Percentiles rank a stretch among this genome's conserved stretches.
phyloP scores from a whole-genome alignment of 805 yeast genomes.

The Torulaspora indica region DNA sequence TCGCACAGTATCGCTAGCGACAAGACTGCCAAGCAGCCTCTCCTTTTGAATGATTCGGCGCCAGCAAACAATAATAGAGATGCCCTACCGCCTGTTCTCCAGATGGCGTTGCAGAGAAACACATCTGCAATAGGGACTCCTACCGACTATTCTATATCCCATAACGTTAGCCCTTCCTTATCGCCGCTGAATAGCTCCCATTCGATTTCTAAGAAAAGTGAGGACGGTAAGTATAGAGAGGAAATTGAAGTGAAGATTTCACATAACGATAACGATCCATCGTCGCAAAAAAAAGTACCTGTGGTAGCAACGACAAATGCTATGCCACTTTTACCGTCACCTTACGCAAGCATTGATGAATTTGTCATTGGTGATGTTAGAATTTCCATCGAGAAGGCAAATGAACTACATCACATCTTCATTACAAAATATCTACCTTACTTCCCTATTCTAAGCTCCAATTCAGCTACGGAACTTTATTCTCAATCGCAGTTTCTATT shows the following conservation, averaged over 20 bases:
- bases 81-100: constrained; percentile 42
- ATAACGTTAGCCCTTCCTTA: constrained; percentile 9
- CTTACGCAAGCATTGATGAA: constrained; percentile 45
- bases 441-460: constrained; percentile 71
- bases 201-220: constrained; percentile 5
- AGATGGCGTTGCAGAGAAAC: constrained; percentile 41
- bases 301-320: constrained; percentile 31
- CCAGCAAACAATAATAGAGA: constrained; percentile 37
- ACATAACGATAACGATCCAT: background rate
- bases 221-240: background rate
- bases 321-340: constrained; percentile 30
- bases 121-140: constrained; percentile 19
- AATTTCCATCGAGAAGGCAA: constrained; percentile 62
- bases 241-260: background rate
- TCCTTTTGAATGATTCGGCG: constrained; percentile 41
- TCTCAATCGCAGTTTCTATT: constrained; percentile 78
- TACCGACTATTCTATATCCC: constrained; percentile 11
- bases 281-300: constrained; percentile 12
- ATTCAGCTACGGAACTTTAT: constrained; percentile 69
- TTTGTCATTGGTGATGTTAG: constrained; percentile 73
- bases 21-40: constrained; percentile 4
- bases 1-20: constrained; percentile 6
- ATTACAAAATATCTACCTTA: constrained; percentile 64
- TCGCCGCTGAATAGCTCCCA: constrained; percentile 9
- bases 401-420: constrained; percentile 66